phyloP scores from a whole-genome alignment of 139 green algal species.

The Parachlorella kessleri region DNA sequence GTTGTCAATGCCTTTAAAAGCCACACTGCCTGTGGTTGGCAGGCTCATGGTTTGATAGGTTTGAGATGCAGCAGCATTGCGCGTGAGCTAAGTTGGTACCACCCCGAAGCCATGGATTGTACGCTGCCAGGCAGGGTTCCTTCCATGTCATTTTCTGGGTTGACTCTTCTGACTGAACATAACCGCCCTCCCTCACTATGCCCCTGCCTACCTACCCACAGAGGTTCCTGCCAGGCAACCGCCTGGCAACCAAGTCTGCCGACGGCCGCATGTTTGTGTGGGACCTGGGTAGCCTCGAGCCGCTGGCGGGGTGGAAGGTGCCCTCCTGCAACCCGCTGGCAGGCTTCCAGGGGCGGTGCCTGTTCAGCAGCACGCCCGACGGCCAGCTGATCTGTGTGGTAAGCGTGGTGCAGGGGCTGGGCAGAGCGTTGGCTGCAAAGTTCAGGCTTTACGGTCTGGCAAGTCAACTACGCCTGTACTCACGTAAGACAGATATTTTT shows the following conservation, averaged over 20 bases:
- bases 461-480: too few species aligned
- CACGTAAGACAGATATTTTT: too few species aligned
- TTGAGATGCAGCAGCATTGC: neutral
- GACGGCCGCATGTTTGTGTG: slow-evolving; percentile 63
- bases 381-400: slow-evolving; percentile 50
- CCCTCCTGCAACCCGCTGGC: slow-evolving; percentile 27
- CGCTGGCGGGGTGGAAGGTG: slow-evolving; percentile 50
- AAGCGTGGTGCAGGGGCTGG: neutral
- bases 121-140: neutral
- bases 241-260: slow-evolving; percentile 55
- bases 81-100: neutral
- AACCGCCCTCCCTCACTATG: neutral
- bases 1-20: too few species aligned
- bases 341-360: slow-evolving; percentile 31
- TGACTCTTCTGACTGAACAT: neutral
- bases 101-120: neutral
- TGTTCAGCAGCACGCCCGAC: slow-evolving; percentile 48
- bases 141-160: neutral
- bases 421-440: neutral
- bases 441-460: too few species aligned
- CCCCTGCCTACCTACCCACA: slow-evolving; percentile 18
- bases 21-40: too few species aligned
- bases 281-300: slow-evolving; percentile 5
- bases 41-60: too few species aligned
- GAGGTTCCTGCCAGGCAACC: slow-evolving; percentile 33